phyloP scores from a whole-genome alignment of 129 eudicot species.

The Tanacetum coccineum region DNA sequence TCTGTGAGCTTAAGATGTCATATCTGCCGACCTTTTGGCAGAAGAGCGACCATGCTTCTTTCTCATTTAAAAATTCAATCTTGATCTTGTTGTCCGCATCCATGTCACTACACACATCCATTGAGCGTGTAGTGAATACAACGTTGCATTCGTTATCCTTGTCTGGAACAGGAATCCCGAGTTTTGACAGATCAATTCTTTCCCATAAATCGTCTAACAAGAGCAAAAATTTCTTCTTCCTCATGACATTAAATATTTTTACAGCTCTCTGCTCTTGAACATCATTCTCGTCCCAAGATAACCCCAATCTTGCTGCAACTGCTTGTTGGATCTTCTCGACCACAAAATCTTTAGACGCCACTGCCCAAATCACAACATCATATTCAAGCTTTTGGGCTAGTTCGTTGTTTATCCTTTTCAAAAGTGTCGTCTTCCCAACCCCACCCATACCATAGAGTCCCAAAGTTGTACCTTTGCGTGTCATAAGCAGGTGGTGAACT shows the following conservation, averaged over 20 bases:
- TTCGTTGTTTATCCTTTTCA: conserved; percentile 12
- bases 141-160: conserved; percentile 33
- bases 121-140: not conserved
- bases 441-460: conserved; percentile 23
- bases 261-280: conserved; percentile 24
- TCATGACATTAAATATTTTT: conserved; percentile 28
- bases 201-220: conserved; percentile 44
- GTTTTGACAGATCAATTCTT: conserved; percentile 31
- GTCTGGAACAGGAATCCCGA: conserved; percentile 40
- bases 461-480: conserved; percentile 6
- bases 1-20: not conserved
- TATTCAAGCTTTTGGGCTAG: not conserved
- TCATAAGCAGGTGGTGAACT: conserved; percentile 10
- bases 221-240: conserved; percentile 31
- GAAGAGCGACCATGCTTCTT: too few relatives aligned
- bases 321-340: conserved; percentile 35
- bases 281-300: conserved; percentile 32
- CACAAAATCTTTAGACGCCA: conserved; percentile 30
- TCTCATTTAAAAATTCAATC: too few relatives aligned
- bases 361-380: conserved; percentile 34
- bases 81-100: too few relatives aligned
- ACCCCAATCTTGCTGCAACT: conserved; percentile 27
- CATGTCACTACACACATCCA: too few relatives aligned
- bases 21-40: too few relatives aligned
- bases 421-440: conserved; percentile 18